Base-by-base conservation (phyloP, 345 rosid species). In the Acer negundo region DNA sequence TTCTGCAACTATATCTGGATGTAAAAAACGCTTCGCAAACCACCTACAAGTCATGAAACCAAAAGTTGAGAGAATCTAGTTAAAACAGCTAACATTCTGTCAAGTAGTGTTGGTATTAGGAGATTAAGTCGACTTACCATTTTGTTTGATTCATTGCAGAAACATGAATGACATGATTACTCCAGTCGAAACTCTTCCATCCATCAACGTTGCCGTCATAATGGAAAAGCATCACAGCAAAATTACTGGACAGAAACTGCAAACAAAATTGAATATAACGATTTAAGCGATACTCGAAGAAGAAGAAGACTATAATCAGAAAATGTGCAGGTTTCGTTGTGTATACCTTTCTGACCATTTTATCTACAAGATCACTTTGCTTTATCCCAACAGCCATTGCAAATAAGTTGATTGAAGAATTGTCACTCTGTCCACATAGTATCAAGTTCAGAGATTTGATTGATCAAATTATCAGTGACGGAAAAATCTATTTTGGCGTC, bases 11-110 rank as follows among this genome's bases (percentile, higher is more conserved):
- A 91, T 81, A 65, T 86, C 92, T 22, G 95, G 95, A 80, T 91
- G 93, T 80, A 91, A 81, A 85, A 91, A 91, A 58, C 93, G 90
- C 83, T 91, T 91, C n/a, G 95, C 95, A 78, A 89, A 91, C 95
- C 95, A 91, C 95, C 95, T 91, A 79, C 35, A 28, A 71, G 65
- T 16, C 70, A 13, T 17, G 31, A 69, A 65, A 81, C 24, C 42
- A 31, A 78, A 20, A 47, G 49, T 23, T 40, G 28, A 12, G 51
- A 24, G 51, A 67, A 61, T 70, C 64, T 35, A 59, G 24, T 72
- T 16, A 75, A 49, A 58, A 58, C 10, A 63, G 61, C 19, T 62
- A 69, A 71, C 0, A 12, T 75, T 70, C 69, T 28, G 13, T 17
- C 12, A 67, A 74, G 20, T 62, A n/a, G 67, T 9, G 13, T 65